phyloP scores from a whole-genome alignment of 75 land plant genomes.

The Pinus taeda region DNA sequence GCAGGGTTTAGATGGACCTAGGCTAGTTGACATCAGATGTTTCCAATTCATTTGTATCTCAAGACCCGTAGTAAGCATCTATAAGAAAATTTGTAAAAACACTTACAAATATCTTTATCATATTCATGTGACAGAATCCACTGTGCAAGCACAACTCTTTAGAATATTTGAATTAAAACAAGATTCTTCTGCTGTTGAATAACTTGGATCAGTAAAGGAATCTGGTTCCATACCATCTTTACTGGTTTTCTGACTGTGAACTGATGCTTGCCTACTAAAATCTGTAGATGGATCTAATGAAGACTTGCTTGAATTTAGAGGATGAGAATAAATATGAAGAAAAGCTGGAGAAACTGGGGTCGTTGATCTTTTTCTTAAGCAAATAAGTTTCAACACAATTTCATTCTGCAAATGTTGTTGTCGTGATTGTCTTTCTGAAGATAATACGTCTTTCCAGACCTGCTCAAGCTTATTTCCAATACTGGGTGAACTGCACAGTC shows the following conservation, averaged over 20 bases:
- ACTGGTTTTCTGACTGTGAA: neutral
- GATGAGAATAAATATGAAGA: neutral
- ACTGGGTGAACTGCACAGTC: slow-evolving; percentile 47
- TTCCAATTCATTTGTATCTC: too few species aligned
- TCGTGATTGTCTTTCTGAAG: slow-evolving; percentile 30
- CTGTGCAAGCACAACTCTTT: neutral
- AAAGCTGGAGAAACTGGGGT: slow-evolving; percentile 24
- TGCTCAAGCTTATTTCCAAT: slow-evolving; percentile 23
- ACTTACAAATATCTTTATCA: neutral
- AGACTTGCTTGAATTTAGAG: slow-evolving; percentile 1
- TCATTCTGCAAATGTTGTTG: slow-evolving; percentile 51
- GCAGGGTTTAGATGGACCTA: too few species aligned
- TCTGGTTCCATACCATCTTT: neutral
- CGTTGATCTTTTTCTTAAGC: slow-evolving; percentile 8
- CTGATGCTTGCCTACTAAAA: neutral
- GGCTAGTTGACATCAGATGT: too few species aligned
- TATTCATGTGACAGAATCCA: slow-evolving; percentile 1
- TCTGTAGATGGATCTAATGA: neutral
- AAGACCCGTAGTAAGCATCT: too few species aligned
- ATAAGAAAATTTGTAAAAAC: too few species aligned
- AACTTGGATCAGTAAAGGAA: neutral
- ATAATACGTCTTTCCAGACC: slow-evolving; percentile 59
- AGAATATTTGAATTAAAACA: neutral
- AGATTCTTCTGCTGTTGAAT: neutral
- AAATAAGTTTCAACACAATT: slow-evolving; percentile 35